phyloP scores from a whole-genome alignment of 1,139 yeast genomes.

The Suhomyces wounanorum region DNA sequence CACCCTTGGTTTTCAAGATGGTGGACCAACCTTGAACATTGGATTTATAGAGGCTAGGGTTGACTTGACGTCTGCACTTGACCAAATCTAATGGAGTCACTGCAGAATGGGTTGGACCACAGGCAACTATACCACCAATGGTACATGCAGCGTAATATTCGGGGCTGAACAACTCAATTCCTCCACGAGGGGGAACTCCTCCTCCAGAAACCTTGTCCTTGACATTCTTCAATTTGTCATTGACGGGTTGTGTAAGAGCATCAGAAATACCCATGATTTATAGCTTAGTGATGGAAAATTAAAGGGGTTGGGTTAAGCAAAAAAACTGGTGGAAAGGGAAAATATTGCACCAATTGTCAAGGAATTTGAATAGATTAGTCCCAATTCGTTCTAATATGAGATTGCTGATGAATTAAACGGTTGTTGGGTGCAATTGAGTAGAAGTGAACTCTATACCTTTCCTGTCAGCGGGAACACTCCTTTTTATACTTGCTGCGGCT shows the following conservation, averaged over 20 bases:
- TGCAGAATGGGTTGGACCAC: slow-evolving; percentile 94
- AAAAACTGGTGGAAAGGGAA: background rate
- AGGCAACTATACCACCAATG: slow-evolving; percentile 85
- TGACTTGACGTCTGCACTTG: slow-evolving; percentile 89
- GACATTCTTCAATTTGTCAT: slow-evolving; percentile 27
- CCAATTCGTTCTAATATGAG: background rate
- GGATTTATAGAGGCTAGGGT: slow-evolving; percentile 67
- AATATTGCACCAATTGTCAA: background rate
- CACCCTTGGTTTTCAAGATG: slow-evolving; percentile 74
- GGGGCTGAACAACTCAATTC: slow-evolving; percentile 59
- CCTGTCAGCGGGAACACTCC: background rate
- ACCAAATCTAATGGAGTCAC: slow-evolving; percentile 92
- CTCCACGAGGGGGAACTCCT: slow-evolving; percentile 15
- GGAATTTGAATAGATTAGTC: background rate
- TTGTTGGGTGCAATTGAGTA: background rate
- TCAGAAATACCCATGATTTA: slow-evolving; percentile 25
- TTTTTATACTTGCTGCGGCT: slow-evolving; percentile 10
- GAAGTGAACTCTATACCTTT: background rate
- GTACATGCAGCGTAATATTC: slow-evolving; percentile 85
- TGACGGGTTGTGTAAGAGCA: slow-evolving; percentile 34
- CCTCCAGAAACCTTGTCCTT: slow-evolving; percentile 19
- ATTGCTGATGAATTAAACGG: background rate
- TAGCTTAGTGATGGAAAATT: background rate
- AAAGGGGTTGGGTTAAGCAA: background rate
- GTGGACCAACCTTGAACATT: slow-evolving; percentile 77